Conservation (phyloP, 1,284 basidiomycete genomes). For the Trichosporon sp. region DNA sequence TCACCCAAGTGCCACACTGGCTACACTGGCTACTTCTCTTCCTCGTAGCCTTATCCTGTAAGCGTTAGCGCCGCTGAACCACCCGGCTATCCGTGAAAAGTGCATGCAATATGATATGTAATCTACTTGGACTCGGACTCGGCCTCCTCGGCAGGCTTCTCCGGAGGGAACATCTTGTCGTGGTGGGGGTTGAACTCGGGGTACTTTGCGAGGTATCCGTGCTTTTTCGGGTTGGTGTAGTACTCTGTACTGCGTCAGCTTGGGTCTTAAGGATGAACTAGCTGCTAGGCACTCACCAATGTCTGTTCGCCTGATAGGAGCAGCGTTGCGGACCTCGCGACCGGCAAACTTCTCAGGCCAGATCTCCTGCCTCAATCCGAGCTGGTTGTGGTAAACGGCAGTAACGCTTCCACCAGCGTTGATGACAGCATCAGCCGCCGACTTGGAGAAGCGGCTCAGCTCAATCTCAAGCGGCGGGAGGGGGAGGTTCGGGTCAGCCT, state of each 20-base stretch:
- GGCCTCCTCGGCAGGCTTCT: background rate
- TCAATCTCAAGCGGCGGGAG: conserved; percentile 68
- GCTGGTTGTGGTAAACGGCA: conserved; percentile 86
- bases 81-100: background rate
- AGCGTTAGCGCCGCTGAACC: no score
- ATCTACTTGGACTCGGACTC: conserved; percentile 1
- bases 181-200: conserved; percentile 7
- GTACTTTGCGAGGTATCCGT: conserved; percentile 44
- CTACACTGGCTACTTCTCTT: no score
- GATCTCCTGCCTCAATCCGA: conserved; percentile 74
- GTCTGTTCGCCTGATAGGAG: conserved; percentile 75
- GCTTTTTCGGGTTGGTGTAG: conserved; percentile 48
- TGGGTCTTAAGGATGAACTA: no score
- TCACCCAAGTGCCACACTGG: no score
- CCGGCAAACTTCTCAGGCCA: conserved; percentile 55
- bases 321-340: conserved; percentile 61
- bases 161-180: background rate
- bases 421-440: conserved; percentile 80
- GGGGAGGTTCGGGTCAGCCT: conserved; percentile 54
- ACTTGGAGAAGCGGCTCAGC: conserved; percentile 77
- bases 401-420: conserved; percentile 73
- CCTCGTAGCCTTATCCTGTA: no score
- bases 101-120: conserved; percentile 3
- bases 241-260: conserved; percentile 30
- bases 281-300: conserved; percentile 59